Conservation (phyloP, 2,329 filamentous ascomycete species). For the Colletotrichum liaoningense region DNA sequence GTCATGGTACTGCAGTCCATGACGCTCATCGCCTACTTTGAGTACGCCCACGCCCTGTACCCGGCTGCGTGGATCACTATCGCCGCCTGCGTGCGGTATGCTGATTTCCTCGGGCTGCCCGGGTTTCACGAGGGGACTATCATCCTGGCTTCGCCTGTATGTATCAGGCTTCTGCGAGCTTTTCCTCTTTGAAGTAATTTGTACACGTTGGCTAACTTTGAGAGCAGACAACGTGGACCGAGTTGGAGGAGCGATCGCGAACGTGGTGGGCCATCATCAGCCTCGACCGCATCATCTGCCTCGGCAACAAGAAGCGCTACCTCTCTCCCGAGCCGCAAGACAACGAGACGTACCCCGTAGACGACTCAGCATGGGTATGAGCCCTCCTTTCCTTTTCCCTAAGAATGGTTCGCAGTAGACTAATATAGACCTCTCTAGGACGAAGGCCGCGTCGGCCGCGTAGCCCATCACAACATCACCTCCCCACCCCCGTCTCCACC, state of each 20-base stretch:
- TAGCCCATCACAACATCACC: conserved; percentile 44
- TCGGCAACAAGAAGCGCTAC: conserved; percentile 37
- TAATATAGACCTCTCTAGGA: conserved; percentile 42
- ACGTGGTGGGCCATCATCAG: conserved; percentile 62
- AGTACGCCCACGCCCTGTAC: conserved; percentile 61
- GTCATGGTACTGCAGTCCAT: conserved; percentile 58
- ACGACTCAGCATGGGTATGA: conserved; percentile 54
- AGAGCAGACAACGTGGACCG: conserved; percentile 56
- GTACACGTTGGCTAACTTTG: neutral
- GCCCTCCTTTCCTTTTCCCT: neutral
- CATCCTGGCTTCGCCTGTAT: conserved; percentile 50
- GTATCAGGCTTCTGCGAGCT: conserved; percentile 6
- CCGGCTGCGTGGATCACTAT: conserved; percentile 62
- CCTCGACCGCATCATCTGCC: conserved; percentile 46
- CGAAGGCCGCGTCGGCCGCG: conserved; percentile 46
- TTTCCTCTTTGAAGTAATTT: neutral
- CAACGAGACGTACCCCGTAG: conserved; percentile 46
- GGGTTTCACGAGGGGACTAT: conserved; percentile 47
- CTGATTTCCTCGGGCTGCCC: conserved; percentile 56
- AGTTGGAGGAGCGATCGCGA: conserved; percentile 57
- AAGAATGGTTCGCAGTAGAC: no score
- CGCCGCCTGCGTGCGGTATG: conserved; percentile 56
- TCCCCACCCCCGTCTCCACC: conserved; percentile 55
- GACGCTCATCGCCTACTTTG: conserved; percentile 58
- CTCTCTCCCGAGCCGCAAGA: conserved; percentile 37